Percentiles rank a stretch among this genome's conserved stretches.
These are phyloP conservation scores for Fusarium bulbicola DNA, from an alignment of 2,329 filamentous ascomycete genomes.

Conservation along the genomic window DNA sequence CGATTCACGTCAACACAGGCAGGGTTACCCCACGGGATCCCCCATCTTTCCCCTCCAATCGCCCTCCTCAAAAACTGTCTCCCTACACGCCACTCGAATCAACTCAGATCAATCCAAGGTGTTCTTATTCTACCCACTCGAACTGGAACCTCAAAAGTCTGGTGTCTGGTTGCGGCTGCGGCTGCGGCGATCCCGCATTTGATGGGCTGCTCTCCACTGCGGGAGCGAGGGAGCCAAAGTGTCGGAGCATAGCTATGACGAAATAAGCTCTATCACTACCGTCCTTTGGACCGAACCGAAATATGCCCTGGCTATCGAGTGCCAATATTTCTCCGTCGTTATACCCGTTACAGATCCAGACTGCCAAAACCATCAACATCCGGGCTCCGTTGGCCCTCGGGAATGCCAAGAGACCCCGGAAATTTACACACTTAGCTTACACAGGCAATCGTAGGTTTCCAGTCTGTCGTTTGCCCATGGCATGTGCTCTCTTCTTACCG, in stretches of 20 bases:
- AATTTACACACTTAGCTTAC: neutral
- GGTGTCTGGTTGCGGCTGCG: neutral
- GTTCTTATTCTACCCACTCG: neutral
- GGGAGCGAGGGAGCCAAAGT: constrained; percentile 33
- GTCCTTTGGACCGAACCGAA: constrained; percentile 45
- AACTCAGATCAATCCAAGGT: neutral
- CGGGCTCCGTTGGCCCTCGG: constrained; percentile 42
- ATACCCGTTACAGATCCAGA: constrained; percentile 2
- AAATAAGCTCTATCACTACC: constrained; percentile 29
- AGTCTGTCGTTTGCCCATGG: constrained; percentile 7
- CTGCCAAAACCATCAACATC: constrained; percentile 3
- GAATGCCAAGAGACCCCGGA: constrained; percentile 24
- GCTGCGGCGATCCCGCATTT: constrained; percentile 1
- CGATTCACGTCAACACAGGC: neutral
- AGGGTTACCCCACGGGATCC: constrained; percentile 33
- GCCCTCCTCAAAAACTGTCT: neutral
- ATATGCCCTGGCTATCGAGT: constrained; percentile 18
- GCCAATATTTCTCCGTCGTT: neutral
- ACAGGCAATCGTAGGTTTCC: neutral
- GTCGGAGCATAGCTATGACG: constrained; percentile 31
- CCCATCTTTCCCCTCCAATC: constrained; percentile 18
- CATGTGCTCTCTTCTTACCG: constrained; percentile 13
- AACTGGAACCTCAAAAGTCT: neutral
- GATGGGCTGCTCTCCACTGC: constrained; percentile 25
- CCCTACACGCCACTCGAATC: neutral